Conservation (phyloP, 768 basidiomycete species). For the Pulveroboletus sp. region DNA sequence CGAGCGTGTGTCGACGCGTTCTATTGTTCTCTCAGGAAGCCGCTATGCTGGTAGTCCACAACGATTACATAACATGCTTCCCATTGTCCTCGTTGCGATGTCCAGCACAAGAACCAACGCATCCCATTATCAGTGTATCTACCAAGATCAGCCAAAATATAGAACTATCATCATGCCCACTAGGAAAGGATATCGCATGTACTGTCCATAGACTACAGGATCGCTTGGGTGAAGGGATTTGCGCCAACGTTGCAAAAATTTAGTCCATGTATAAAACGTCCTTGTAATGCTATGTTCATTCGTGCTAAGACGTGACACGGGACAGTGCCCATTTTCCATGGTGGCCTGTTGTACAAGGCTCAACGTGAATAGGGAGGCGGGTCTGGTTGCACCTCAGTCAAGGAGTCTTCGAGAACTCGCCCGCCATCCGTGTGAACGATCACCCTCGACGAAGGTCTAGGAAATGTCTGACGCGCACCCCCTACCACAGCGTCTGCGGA, state of each 20-base stretch:
- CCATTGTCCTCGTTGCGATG: slow-evolving; percentile 23
- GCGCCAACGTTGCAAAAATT: slow-evolving; percentile 1
- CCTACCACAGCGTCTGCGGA: slow-evolving; percentile 12
- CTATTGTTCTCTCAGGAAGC: slow-evolving; percentile 30
- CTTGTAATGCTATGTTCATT: slow-evolving; percentile 7
- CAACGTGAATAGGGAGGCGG: slow-evolving; percentile 26
- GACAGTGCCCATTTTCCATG: slow-evolving; percentile 3
- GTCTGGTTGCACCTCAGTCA: not conserved
- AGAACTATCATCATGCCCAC: not conserved
- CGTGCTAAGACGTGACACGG: slow-evolving; percentile 12
- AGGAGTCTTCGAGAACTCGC: slow-evolving; percentile 1
- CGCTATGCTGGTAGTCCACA: not conserved
- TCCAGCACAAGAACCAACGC: not conserved
- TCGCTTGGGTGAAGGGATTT: slow-evolving; percentile 3
- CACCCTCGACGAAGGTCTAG: slow-evolving; percentile 7
- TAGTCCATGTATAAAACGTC: slow-evolving; percentile 15
- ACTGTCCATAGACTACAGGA: slow-evolving; percentile 17
- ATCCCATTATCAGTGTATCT: slow-evolving; percentile 4
- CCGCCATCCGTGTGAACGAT: slow-evolving; percentile 29
- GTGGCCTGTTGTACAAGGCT: not conserved
- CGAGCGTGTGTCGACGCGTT: slow-evolving; percentile 2
- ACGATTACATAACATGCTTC: slow-evolving; percentile 16
- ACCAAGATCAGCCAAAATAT: slow-evolving; percentile 3
- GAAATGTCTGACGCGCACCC: not conserved
- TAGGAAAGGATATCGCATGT: slow-evolving; percentile 6